Percentiles rank a stretch among this genome's conserved stretches.
Evolutionary conservation across 2,329 filamentous ascomycete species (phyloP).

Genomic region (Alternaria triticimaculans): DNA sequence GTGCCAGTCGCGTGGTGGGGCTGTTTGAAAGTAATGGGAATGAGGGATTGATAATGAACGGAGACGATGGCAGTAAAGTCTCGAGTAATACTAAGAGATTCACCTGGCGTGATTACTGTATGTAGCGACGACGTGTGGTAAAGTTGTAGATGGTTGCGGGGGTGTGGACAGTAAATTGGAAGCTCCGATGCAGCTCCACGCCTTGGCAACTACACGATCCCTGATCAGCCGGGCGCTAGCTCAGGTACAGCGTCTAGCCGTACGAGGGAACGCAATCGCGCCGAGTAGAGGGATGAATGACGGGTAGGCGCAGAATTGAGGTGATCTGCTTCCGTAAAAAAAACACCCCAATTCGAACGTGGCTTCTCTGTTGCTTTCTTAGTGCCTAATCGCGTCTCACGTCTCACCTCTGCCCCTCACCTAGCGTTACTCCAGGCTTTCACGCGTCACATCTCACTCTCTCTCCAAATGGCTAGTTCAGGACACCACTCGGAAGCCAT

Average conservation of each 20-base stretch:
- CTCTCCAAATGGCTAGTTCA: constrained; percentile 21
- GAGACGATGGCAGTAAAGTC: not conserved
- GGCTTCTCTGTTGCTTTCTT: not conserved
- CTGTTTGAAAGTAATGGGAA: not conserved
- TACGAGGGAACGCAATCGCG: not conserved
- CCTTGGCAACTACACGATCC: constrained; percentile 14
- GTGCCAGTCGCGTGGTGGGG: constrained; percentile 26
- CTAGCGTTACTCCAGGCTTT: not conserved
- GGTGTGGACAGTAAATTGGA: constrained; percentile 17
- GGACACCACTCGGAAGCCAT: constrained; percentile 54
- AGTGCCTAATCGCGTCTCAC: not conserved
- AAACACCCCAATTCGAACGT: not conserved
- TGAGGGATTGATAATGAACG: not conserved
- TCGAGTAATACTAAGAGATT: not conserved
- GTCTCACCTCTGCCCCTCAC: constrained; percentile 10
- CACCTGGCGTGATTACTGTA: not conserved
- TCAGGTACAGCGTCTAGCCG: constrained; percentile 17
- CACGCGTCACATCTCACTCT: not conserved
- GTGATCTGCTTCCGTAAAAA: not conserved
- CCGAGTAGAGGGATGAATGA: not conserved
- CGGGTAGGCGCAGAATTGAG: not conserved
- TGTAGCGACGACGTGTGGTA: not conserved
- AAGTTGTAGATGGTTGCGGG: constrained; percentile 7
- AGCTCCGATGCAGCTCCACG: constrained; percentile 18
- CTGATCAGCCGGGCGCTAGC: constrained; percentile 18